A percentile compares a stretch with the other conserved stretches of the same genome.
Conservation (phyloP, 371 early-diverging fungal species). For the Dichotomocladium elegans region DNA sequence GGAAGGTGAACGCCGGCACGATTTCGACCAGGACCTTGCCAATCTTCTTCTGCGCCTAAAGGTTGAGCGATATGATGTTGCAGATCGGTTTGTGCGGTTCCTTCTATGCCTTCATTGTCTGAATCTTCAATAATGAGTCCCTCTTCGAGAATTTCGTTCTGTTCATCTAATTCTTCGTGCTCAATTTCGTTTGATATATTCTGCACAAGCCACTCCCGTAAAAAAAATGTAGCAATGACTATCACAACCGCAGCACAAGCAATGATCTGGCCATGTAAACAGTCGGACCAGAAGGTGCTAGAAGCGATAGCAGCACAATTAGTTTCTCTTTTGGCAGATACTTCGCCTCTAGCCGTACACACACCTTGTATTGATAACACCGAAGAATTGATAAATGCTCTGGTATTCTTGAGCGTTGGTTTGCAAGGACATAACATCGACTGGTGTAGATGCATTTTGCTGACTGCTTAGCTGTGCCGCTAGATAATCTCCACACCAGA, state of each 20-base stretch:
- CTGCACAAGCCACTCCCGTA: slow-evolving; percentile 84
- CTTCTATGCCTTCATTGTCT: no score
- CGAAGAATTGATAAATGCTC: background rate
- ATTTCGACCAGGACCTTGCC: background rate
- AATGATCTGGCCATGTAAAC: slow-evolving; percentile 81
- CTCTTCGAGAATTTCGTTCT: background rate
- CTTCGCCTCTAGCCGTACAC: no score
- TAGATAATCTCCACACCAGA: slow-evolving; percentile 65
- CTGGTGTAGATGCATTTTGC: background rate
- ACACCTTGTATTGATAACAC: background rate
- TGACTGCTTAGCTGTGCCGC: slow-evolving; percentile 18
- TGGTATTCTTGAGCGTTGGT: background rate
- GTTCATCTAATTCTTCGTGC: slow-evolving; percentile 1
- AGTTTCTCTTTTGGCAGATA: no score
- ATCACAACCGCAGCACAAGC: slow-evolving; percentile 66
- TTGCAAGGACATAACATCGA: no score
- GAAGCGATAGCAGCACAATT: background rate
- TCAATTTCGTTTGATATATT: slow-evolving; percentile 42
- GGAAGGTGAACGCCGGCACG: background rate
- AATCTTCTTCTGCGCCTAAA: background rate
- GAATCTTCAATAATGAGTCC: background rate
- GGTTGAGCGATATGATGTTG: background rate
- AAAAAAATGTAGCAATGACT: slow-evolving; percentile 68
- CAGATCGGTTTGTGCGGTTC: no score
- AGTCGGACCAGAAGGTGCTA: slow-evolving; percentile 68